A percentile compares a stretch with the other conserved stretches of the same genome.
These are phyloP conservation scores for Cutaneotrichosporon spelunceum DNA, from an alignment of 1,284 basidiomycete species.

Conservation along the genomic window DNA sequence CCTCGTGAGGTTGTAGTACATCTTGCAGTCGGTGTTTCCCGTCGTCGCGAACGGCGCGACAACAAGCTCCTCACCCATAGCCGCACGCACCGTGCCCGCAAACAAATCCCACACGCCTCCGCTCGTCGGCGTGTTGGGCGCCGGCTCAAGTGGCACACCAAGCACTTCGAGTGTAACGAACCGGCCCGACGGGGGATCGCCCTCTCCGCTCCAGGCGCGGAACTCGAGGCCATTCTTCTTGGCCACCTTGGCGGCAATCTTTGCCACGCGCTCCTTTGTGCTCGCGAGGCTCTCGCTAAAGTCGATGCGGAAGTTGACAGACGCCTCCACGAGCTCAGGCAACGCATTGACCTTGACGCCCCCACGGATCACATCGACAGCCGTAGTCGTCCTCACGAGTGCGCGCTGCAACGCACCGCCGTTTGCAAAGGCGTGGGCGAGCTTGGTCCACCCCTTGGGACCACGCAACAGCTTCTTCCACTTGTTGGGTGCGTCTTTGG, in stretches of 20 bases:
- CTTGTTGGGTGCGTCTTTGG: slow-evolving; percentile 40
- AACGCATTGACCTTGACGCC: slow-evolving; percentile 44
- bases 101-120: slow-evolving; percentile 50
- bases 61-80: slow-evolving; percentile 37
- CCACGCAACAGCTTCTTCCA: slow-evolving; percentile 38
- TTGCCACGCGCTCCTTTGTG: slow-evolving; percentile 38
- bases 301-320: slow-evolving; percentile 51
- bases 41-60: slow-evolving; percentile 44
- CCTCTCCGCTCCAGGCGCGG: slow-evolving; percentile 10
- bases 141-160: slow-evolving; percentile 48
- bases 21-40: slow-evolving; percentile 39
- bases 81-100: slow-evolving; percentile 47
- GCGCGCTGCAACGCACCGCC: not conserved
- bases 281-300: slow-evolving; percentile 40
- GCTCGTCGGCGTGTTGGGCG: slow-evolving; percentile 40
- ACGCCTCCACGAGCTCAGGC: slow-evolving; percentile 38
- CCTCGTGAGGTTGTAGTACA: slow-evolving; percentile 49
- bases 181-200: slow-evolving; percentile 19
- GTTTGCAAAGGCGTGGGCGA: slow-evolving; percentile 31
- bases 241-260: slow-evolving; percentile 33
- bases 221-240: slow-evolving; percentile 35
- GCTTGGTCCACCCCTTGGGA: slow-evolving; percentile 43
- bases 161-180: slow-evolving; percentile 41
- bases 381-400: slow-evolving; percentile 42
- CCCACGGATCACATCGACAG: slow-evolving; percentile 46